Evolutionary conservation across 345 rosid genomes (phyloP).

Genomic region (Pelargonium nanum): DNA sequence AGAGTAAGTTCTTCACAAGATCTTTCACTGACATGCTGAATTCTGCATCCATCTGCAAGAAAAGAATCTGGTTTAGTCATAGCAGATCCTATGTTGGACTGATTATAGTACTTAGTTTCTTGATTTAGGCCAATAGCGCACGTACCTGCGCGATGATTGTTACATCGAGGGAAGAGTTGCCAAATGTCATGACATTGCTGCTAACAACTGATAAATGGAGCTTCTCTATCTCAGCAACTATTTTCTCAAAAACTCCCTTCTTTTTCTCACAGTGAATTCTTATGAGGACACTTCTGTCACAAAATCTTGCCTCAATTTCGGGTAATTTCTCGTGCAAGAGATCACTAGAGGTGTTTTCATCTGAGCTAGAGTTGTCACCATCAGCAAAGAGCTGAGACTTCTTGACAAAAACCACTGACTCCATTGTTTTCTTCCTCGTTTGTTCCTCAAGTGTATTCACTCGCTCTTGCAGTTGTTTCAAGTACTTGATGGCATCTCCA

Average conservation of each 20-base stretch:
- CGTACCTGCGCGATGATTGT: constrained; percentile 66
- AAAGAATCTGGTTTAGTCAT: not conserved
- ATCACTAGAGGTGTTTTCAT: constrained; percentile 20
- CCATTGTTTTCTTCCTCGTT: constrained; percentile 45
- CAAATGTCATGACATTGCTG: constrained; percentile 62
- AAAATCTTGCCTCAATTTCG: constrained; percentile 68
- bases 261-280: constrained; percentile 72
- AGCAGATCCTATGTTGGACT: no score
- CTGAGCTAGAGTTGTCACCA: constrained; percentile 22
- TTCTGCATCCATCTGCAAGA: constrained; percentile 57
- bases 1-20: constrained; percentile 50
- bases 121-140: not conserved
- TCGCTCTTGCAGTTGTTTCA: constrained; percentile 71
- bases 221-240: constrained; percentile 55
- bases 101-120: no score
- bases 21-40: constrained; percentile 58
- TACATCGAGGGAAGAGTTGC: constrained; percentile 49
- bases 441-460: constrained; percentile 66
- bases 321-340: constrained; percentile 39
- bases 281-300: constrained; percentile 53
- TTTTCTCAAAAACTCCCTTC: constrained; percentile 50
- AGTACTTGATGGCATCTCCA: constrained; percentile 70
- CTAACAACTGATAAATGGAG: constrained; percentile 39
- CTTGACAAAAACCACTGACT: constrained; percentile 63
- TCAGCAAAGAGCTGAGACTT: constrained; percentile 50